Evolutionary conservation across 768 basidiomycete species (phyloP), one percentile per base, ranked within the genome.

Genomic region (Leccinum sublutescens): DNA sequence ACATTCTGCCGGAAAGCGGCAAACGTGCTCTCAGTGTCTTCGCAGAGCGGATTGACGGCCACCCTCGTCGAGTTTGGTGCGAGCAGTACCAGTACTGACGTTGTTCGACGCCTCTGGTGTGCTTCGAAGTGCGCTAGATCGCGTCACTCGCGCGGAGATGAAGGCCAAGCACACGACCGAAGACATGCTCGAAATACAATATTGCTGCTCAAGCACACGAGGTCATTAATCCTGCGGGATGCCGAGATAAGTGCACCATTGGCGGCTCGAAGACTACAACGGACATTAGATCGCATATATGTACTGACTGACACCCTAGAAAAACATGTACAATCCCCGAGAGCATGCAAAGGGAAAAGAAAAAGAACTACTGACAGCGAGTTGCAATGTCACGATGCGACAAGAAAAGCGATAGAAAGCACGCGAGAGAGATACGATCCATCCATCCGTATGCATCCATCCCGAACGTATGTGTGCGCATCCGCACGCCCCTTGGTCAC

Each of bases 1-100:
- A 40, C 40, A 84, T 61, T 83, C 84, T 63, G 81, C 75, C 12
- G 9, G 80, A 75, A 56, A 82, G 73, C 59, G 82, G 77, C 53
- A 80, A 85, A 59, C 75, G 80, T 48, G 74, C 61, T 4, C 33
- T 80, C 36, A 78, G 76, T 45, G 73, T 79, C 5, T 62, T 84
- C 12, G 68, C 71, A 12, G 76, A 76, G 38, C 70, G 70, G 1
- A 74, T 83, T 43, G 77, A 73, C 1, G 66, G 75, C 75, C 17
- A 63, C 23, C 0, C 38, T 64, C 23, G 50, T 50, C 38, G 40
- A 55, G 21, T 21, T 51, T 1, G 53, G 56, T 0, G 47, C 50
- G 50, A 45, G 50, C 10, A 15, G 0, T 17, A 25, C 45, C n/a
- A 52, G 56, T 14, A 56, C 79, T 82, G 3, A 80, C 78, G 1